Evolutionary conservation across 805 yeast genomes (phyloP).

Genomic region (Pichia deserticola): DNA sequence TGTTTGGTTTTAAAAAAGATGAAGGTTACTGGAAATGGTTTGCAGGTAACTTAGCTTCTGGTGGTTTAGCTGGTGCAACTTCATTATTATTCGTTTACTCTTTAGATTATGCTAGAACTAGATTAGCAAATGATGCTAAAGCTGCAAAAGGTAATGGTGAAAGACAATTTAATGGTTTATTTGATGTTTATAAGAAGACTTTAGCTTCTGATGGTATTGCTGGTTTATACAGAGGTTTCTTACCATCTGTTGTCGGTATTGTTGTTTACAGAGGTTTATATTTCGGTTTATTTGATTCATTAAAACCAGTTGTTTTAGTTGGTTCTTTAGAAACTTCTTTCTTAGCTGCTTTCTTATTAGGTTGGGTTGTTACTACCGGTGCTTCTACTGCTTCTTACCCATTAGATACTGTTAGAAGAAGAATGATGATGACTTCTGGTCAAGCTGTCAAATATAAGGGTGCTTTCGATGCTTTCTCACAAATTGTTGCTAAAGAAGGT

Average conservation of each 20-base stretch:
- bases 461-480: constrained; percentile 86
- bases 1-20: constrained; percentile 96
- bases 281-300: constrained; percentile 96
- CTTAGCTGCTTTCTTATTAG: constrained; percentile 92
- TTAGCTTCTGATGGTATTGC: constrained; percentile 94
- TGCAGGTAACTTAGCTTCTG: constrained; percentile 97
- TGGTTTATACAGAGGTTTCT: constrained; percentile 99
- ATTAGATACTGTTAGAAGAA: constrained; percentile 98
- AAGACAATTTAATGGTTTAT: constrained; percentile 94
- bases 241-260: constrained; percentile 96
- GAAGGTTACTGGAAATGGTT: constrained; percentile 92
- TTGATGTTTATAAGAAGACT: constrained; percentile 95
- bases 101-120: constrained; percentile 96
- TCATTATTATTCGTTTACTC: constrained; percentile 91
- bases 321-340: constrained; percentile 93
- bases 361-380: constrained; percentile 98
- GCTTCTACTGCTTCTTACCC: constrained; percentile 99
- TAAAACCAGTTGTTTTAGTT: constrained; percentile 89
- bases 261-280: constrained; percentile 98
- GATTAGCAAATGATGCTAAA: constrained; percentile 98
- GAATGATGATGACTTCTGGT: constrained; percentile 99
- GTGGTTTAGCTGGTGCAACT: constrained; percentile 98
- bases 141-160: constrained; percentile 67
- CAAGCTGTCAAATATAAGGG: constrained; percentile 95
- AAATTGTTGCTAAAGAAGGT: constrained; percentile 97